Percentiles rank a stretch among this genome's conserved stretches.
phyloP scores from a whole-genome alignment of 2,329 filamentous ascomycete genomes.

The Ascochyta viciae-villosae region DNA sequence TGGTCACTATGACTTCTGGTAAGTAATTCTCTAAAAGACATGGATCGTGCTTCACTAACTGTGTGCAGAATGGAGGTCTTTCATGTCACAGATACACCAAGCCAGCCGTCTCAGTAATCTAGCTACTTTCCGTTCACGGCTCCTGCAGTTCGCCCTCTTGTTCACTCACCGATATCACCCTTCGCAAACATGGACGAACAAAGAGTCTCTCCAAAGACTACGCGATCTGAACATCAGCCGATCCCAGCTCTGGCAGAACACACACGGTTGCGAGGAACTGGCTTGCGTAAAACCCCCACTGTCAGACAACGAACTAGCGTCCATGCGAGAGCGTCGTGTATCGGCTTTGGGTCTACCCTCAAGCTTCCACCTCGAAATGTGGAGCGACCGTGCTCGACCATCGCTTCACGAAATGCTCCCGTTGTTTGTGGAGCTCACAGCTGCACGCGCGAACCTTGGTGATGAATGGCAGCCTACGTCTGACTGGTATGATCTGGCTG shows the following conservation, averaged over 20 bases:
- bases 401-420: constrained; percentile 53
- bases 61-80: constrained; percentile 50
- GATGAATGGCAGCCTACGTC: constrained; percentile 45
- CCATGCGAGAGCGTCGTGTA: constrained; percentile 32
- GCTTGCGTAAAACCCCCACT: constrained; percentile 30
- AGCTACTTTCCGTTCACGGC: constrained; percentile 56
- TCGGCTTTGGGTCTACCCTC: constrained; percentile 35
- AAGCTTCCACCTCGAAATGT: constrained; percentile 28
- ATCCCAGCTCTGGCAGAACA: not conserved
- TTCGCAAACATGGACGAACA: constrained; percentile 48
- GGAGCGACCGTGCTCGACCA: constrained; percentile 45
- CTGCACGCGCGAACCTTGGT: constrained; percentile 41
- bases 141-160: constrained; percentile 57
- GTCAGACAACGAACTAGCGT: constrained; percentile 39
- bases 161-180: constrained; percentile 53
- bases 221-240: constrained; percentile 47
- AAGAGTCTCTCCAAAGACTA: constrained; percentile 44
- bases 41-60: constrained; percentile 8
- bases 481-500: constrained; percentile 56
- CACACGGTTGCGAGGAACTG: constrained; percentile 30
- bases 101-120: constrained; percentile 45
- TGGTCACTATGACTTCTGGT: constrained; percentile 46
- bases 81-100: constrained; percentile 53
- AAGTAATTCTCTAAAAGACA: constrained; percentile 5
- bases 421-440: constrained; percentile 61